phyloP scores from a whole-genome alignment of 352 stramenopile species.

The Phytophthora tentaculata region DNA sequence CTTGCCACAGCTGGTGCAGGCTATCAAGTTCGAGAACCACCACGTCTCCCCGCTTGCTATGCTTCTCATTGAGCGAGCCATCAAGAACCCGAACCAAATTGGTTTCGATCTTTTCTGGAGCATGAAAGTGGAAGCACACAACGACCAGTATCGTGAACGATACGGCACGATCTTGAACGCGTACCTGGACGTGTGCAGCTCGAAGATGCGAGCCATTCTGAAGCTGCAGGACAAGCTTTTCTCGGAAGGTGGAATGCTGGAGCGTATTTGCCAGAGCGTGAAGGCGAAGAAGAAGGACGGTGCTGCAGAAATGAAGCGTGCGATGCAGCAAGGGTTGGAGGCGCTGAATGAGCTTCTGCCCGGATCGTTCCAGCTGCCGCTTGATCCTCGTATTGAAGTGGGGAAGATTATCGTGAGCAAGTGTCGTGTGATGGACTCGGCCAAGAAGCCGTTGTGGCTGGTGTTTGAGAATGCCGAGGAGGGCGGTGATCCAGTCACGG shows the following conservation, averaged over 20 bases:
- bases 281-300: constrained; percentile 88
- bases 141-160: constrained; percentile 77
- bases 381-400: constrained; percentile 86
- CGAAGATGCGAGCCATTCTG: constrained; percentile 92
- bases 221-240: constrained; percentile 92
- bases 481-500: constrained; percentile 74
- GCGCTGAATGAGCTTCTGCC: constrained; percentile 87
- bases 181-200: constrained; percentile 86
- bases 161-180: constrained; percentile 85
- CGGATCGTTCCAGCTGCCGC: constrained; percentile 85
- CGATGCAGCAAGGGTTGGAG: constrained; percentile 80
- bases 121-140: constrained; percentile 90
- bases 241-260: constrained; percentile 76
- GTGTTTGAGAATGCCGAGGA: constrained; percentile 90
- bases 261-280: constrained; percentile 83
- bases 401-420: constrained; percentile 87
- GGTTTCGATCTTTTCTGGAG: constrained; percentile 91
- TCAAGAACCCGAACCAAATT: constrained; percentile 90
- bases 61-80: constrained; percentile 87
- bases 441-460: constrained; percentile 91
- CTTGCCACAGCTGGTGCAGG: constrained; percentile 89
- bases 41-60: constrained; percentile 77
- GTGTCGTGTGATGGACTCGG: constrained; percentile 90
- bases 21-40: constrained; percentile 91
- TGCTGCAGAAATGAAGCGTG: constrained; percentile 82